Percentiles rank a stretch among this genome's conserved stretches.
These are phyloP conservation scores for Thecaphora thlaspeos DNA, from an alignment of 1,284 basidiomycete species.

Conservation along the genomic window DNA sequence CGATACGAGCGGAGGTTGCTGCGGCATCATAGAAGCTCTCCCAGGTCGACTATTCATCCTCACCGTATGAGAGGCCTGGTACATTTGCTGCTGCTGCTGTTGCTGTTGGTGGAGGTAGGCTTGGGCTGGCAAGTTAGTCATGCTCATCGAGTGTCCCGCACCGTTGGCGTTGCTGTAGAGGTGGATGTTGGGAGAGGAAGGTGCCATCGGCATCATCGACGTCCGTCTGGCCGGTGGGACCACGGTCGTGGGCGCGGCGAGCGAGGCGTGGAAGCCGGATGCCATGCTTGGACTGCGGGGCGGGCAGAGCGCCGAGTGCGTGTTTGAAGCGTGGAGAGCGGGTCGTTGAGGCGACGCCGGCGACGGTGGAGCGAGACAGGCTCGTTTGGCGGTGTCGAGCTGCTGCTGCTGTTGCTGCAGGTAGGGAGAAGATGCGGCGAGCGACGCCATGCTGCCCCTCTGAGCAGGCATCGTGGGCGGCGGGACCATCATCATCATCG, in stretches of 20 bases:
- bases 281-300: too few species aligned
- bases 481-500: conserved; percentile 12
- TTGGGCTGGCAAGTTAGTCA: conserved; percentile 25
- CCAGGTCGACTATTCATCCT: conserved; percentile 9
- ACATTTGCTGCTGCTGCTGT: neutral
- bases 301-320: too few species aligned
- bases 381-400: too few species aligned
- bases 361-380: too few species aligned
- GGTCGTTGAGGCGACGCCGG: too few species aligned
- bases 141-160: conserved; percentile 24
- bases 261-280: too few species aligned
- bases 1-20: conserved; percentile 12
- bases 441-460: conserved; percentile 10
- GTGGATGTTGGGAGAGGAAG: conserved; percentile 4
- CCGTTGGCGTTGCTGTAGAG: neutral
- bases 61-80: conserved; percentile 7
- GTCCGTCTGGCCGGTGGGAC: too few species aligned
- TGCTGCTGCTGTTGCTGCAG: too few species aligned
- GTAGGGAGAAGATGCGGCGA: neutral
- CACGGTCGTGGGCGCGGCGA: too few species aligned
- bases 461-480: conserved; percentile 6
- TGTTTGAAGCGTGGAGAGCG: too few species aligned
- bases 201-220: too few species aligned
- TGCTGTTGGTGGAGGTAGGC: neutral
- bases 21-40: neutral